Base-by-base conservation (phyloP, 2,329 filamentous ascomycete genomes). In the Fusarium sp. region DNA sequence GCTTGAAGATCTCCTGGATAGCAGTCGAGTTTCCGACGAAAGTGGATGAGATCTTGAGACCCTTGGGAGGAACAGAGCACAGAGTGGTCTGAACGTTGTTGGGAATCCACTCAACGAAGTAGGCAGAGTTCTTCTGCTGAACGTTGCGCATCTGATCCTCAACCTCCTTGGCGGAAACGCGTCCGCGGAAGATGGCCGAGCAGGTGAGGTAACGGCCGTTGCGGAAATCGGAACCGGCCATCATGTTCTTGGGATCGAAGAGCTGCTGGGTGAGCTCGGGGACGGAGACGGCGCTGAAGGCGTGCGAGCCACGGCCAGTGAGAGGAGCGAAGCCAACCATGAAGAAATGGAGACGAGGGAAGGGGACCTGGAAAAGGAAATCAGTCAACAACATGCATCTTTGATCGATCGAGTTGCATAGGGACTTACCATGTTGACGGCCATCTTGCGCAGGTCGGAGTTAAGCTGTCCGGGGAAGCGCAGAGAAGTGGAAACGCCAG, bases 171-270 rank as follows among this genome's bases (percentile, higher is more conserved):
- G 50, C 50, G 20, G 50, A 54, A 7, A 54, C 50, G 18, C 50
- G 27, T 14, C 50, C 50, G 7, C 50, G 50, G 50, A 54, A 54
- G 50, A 54, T 54, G 11, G 50, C 50, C 6, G 50, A 54, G 50
- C 50, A 54, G 27, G 50, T 54, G 18, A 54, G 50, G 27, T 54
- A 54, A 20, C 50, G 50, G 18, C 50, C 50, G 50, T 54, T 54
- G 50, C 50, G 50, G 50, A 54, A 54, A 54, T 54, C 50, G 50
- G 50, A 54, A 27, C 50, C 50, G 27, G 50, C 50, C 50, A 54
- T 54, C 50, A 54, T 54, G 50, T 54, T 54, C 50, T 54, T 54
- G 50, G 50, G 50, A 33, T 54, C 50, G 50, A 54, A 54, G 50
- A 54, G 50, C 50, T 54, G 50, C 29, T 54, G 50, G n/a, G 50